Evolutionary conservation across 352 stramenopile genomes (phyloP), one percentile per base, ranked within the genome.

Genomic region (Globisporangium emineosum): DNA sequence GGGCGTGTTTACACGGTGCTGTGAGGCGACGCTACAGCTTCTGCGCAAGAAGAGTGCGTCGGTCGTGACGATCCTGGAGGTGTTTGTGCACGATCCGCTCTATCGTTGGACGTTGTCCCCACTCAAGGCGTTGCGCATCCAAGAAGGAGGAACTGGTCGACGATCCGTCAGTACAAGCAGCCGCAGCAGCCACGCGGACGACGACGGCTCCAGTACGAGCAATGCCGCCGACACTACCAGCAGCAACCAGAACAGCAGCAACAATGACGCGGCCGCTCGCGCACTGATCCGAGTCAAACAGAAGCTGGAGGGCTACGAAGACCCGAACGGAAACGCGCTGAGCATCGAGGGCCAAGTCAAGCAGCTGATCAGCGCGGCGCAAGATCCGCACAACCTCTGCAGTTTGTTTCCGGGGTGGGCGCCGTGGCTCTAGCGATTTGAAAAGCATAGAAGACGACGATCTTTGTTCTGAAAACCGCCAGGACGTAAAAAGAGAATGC

Each of bases 71-170:
- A 99, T 99, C 69, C 79, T 99, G 13, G 97, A 99, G 62, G 98
- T 99, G 27, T 97, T 99, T 62, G 90, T 99, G 47, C 96, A 99
- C 59, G 98, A 99, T 68, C 98, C 98, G n/a, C 81, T 99, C 9
- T 99, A 99, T 76, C 94, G 94, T 49, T 99, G 98, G 98, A 98
- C 87, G 19, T 65, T 98, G 33, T 98, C 89, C 35, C 90, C 94
- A 29, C 70, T 97, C 17, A 92, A 98, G 66, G 90, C 89, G 29
- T 71, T 96, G 6, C 76, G 76, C 23, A 90, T 96, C 71, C 77
- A 94, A 81, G 69, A 88, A 62, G 51, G 63, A 88, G 85, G 78
- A 78, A 59, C 52, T 45, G n/a, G 64, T 62, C 58, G 60, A 69
- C 47, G 12, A 32, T 30, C 19, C 2, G 67, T 59, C 5, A 19